These are phyloP conservation scores for Macroventuria anomochaeta DNA, from an alignment of 2,329 filamentous ascomycete genomes.

Conservation along the genomic window DNA sequence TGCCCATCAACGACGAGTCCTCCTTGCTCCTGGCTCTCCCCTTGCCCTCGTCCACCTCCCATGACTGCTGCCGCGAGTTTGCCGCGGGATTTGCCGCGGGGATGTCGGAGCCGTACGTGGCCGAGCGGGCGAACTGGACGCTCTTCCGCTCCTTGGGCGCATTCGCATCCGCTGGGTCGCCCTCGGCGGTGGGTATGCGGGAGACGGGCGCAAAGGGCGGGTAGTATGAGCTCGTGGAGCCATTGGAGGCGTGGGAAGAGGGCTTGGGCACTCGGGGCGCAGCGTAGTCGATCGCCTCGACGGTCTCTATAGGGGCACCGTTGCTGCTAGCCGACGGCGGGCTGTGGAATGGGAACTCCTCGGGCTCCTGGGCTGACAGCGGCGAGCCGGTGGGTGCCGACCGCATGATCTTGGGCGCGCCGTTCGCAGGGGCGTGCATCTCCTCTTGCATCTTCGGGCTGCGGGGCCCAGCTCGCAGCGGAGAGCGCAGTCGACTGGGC, in stretches of 20 bases:
- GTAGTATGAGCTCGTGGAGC: constrained; percentile 32
- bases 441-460: constrained; percentile 23
- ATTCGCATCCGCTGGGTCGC: constrained; percentile 34
- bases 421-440: constrained; percentile 27
- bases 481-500: constrained; percentile 29
- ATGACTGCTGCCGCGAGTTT: constrained; percentile 69
- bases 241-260: constrained; percentile 32
- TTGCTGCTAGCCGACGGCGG: constrained; percentile 21
- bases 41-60: constrained; percentile 69
- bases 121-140: constrained; percentile 73
- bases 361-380: constrained; percentile 34
- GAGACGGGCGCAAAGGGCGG: constrained; percentile 43
- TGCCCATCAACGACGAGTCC: constrained; percentile 75
- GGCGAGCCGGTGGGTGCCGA: constrained; percentile 42
- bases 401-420: constrained; percentile 38
- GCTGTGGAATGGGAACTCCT: constrained; percentile 47
- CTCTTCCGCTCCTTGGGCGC: constrained; percentile 62
- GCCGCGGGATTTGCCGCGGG: constrained; percentile 53
- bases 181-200: constrained; percentile 41
- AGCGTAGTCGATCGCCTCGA: constrained; percentile 24
- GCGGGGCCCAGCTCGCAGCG: constrained; percentile 25
- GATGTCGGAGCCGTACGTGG: constrained; percentile 51
- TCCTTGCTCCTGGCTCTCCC: constrained; percentile 55
- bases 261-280: constrained; percentile 25
- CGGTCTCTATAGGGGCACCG: constrained; percentile 26